Percentiles rank a stretch among this genome's conserved stretches.
These are phyloP conservation scores for Ganoderma lingzhi DNA, from an alignment of 1,284 basidiomycete species.

Conservation along the genomic window DNA sequence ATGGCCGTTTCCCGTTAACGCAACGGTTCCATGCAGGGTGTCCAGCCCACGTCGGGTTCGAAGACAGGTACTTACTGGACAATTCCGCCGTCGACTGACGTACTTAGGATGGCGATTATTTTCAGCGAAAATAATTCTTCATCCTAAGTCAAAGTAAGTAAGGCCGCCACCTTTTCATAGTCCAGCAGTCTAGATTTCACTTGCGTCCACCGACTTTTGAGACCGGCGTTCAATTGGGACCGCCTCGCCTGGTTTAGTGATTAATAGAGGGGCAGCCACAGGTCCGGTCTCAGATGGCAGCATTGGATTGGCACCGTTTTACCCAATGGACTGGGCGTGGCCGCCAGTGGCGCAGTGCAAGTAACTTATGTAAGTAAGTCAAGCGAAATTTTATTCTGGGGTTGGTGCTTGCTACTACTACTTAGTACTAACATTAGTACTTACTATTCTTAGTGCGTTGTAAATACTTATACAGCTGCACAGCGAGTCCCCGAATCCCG, in stretches of 20 bases:
- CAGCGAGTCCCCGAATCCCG: too few relatives aligned
- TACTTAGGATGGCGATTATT: background rate
- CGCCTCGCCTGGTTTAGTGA: background rate
- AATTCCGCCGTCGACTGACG: background rate
- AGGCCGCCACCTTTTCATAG: background rate
- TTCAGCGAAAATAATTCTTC: too few relatives aligned
- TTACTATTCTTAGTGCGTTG: too few relatives aligned
- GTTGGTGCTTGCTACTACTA: too few relatives aligned
- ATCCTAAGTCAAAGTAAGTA: background rate
- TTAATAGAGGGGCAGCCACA: background rate
- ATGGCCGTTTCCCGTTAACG: background rate
- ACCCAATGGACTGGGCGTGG: background rate
- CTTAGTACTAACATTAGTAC: too few relatives aligned
- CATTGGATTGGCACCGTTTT: background rate
- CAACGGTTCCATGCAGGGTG: background rate
- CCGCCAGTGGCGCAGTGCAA: too few relatives aligned
- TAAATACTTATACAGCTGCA: too few relatives aligned
- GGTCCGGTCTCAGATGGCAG: background rate
- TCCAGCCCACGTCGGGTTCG: background rate
- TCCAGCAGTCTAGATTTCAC: background rate
- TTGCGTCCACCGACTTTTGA: background rate
- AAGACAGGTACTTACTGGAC: background rate
- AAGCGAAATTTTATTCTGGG: background rate
- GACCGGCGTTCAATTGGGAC: background rate
- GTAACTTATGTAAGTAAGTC: too few relatives aligned